phyloP scores from a whole-genome alignment of 2,329 filamentous ascomycete species.

The Lomentospora prolificans region DNA sequence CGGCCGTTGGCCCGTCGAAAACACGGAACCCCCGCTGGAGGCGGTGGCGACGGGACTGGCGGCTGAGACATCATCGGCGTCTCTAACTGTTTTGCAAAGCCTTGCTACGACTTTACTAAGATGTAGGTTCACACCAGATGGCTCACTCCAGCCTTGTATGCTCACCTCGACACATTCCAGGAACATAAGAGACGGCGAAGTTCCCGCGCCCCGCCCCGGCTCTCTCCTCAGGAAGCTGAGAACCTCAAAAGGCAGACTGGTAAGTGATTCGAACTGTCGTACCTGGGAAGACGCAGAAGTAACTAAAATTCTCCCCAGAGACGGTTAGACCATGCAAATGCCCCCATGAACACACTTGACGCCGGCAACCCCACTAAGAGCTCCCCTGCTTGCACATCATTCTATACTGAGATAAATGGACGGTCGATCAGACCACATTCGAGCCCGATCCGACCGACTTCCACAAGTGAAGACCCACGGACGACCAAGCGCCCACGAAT shows the following conservation, averaged over 20 bases:
- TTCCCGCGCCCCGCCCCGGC: neutral
- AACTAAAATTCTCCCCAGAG: neutral
- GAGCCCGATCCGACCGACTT: neutral
- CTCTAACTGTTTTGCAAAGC: too few species aligned
- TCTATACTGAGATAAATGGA: neutral
- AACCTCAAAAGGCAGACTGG: neutral
- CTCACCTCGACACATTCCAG: too few species aligned
- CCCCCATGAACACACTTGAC: conserved; percentile 3
- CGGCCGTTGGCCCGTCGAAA: neutral
- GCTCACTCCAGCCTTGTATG: too few species aligned
- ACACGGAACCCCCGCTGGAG: neutral
- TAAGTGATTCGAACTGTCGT: neutral
- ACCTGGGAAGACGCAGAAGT: neutral
- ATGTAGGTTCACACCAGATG: too few species aligned
- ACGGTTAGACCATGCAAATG: neutral
- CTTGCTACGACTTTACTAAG: too few species aligned
- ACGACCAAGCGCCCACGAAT: neutral
- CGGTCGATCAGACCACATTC: neutral
- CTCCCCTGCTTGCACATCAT: neutral
- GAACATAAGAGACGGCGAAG: neutral
- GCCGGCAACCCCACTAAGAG: neutral
- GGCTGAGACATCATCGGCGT: too few species aligned
- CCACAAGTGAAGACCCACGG: neutral
- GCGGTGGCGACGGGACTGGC: neutral
- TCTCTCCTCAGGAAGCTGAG: neutral